Base-by-base conservation (phyloP, 2,329 filamentous ascomycete species). In the Penicillium sp. region DNA sequence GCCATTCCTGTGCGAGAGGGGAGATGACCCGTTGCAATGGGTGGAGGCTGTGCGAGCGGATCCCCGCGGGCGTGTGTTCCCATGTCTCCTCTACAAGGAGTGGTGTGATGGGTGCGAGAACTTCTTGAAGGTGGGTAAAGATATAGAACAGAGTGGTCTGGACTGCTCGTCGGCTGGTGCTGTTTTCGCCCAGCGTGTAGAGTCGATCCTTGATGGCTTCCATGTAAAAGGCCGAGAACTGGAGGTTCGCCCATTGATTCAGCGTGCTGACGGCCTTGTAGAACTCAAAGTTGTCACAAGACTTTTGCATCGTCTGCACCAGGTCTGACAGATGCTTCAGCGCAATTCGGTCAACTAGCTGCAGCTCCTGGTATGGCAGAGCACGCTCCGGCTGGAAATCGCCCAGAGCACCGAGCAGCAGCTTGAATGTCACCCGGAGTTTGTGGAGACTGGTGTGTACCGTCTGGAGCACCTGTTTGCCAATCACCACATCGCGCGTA, bases 151-250 rank as follows among this genome's bases (percentile, higher is more conserved):
- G 67, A 1, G 79, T 76, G 4, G 71, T 75, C 56, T 85, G 81
- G 1, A 79, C 77, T 18, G 74, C 72, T 22, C 72, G 62, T 42
- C 81, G 74, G 39, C 87, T 69, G 4, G 79, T 74, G 38, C 86
- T 85, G 11, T 79, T 76, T 11, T 80, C 79, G 50, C 84, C 80
- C 24, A 86, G 87, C 37, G 90, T 93, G 72, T 98, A 98, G 1
- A 97, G 75, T 3, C 88, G 78, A 61, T 98, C 93, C 69, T 98
- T 98, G 59, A 90, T 77, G 0, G 87, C 83, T 68, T 98, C 93
- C 47, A 98, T 81, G 67, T 97, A 98, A 67, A 96, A 95, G 0
- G 91, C 85, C 0, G 89, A 96, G 20, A 98, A 77, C 56, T 96
- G 87, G 20, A 77, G 82, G 45, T 83, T 82, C 49, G 95, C 77